phyloP scores from a whole-genome alignment of 202 grass and related monocot species.

The Schoenoplectus triqueter region DNA sequence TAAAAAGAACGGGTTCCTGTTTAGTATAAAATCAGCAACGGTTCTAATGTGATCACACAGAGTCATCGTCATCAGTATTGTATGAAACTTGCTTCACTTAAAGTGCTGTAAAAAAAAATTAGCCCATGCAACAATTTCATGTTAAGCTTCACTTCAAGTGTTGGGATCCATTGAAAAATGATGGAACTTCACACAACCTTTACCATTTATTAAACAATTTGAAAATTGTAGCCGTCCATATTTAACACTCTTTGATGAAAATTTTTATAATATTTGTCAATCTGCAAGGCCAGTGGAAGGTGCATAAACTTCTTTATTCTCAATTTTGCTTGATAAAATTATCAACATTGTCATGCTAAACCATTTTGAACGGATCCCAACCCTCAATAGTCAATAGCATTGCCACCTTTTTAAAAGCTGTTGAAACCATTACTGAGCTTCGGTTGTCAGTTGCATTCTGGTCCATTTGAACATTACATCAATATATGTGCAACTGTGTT shows the following conservation, averaged over 20 bases:
- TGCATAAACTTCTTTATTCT: background rate
- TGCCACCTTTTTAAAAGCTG: background rate
- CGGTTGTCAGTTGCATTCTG: background rate
- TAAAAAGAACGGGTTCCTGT: background rate
- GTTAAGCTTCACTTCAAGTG: background rate
- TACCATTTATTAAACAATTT: background rate
- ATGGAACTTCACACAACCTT: background rate
- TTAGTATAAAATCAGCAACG: background rate
- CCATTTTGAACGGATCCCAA: background rate
- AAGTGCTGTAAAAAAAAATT: background rate
- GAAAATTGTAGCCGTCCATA: background rate
- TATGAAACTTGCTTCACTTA: background rate
- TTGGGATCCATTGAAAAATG: conserved; percentile 3
- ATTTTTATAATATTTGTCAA: background rate
- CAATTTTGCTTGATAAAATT: background rate
- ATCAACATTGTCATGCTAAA: too few species aligned
- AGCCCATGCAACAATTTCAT: background rate
- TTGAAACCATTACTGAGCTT: conserved; percentile 1
- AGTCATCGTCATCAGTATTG: background rate
- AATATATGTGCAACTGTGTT: background rate
- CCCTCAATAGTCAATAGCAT: background rate
- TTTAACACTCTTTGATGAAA: background rate
- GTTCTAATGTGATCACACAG: background rate
- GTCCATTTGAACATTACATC: background rate
- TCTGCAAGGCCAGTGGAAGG: background rate